Base-by-base conservation (phyloP, 345 rosid genomes). In the Heritiera littoralis region DNA sequence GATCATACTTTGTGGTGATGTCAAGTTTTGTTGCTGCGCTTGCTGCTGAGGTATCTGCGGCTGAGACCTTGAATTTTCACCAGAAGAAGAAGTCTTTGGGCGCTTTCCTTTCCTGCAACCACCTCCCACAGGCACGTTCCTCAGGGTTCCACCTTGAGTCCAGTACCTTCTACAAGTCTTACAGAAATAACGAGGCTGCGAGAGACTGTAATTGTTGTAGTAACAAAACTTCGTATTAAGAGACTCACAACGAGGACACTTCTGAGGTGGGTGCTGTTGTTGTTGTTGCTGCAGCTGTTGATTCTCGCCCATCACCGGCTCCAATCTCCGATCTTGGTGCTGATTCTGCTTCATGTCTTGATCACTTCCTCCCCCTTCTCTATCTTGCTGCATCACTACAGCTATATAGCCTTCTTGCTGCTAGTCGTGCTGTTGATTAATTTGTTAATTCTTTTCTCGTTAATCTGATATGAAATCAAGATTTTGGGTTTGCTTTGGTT, bases 111-210 rank as follows among this genome's bases (percentile, higher is more conserved):
- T 91, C 65, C 89, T 78, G 78, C 89, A 88, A 49, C 92, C 89
- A n/a, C 95, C 92, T 3, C 95, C 95, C 0, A 88, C 90, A 1
- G 92, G 95, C 12, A 89, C 89, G 74, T 88, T 91, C 85, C 95
- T 84, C 32, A 91, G 81, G 82, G 90, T 91, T 68, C 95, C 95
- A 1, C 95, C 92, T 9, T 87, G 90, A 35, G 95, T 91, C 95
- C 95, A 91, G 56, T 91, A 89, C 72, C 95, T 80, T 82, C 89
- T 80, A 76, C 95, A 91, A 4, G 86, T 72, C 89, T 91, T 91
- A 86, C 95, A 91, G 80, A 89, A 91, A 79, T 87, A 88, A 14
- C 95, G 86, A 59, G 95, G 95, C 88, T 91, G 95, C 38, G 92
- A 81, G 45, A 89, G 85, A 46, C 91, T 91, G 85, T 89, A 89